Evolutionary conservation across 768 basidiomycete genomes (phyloP).

Genomic region (Leccinum ochraceum): DNA sequence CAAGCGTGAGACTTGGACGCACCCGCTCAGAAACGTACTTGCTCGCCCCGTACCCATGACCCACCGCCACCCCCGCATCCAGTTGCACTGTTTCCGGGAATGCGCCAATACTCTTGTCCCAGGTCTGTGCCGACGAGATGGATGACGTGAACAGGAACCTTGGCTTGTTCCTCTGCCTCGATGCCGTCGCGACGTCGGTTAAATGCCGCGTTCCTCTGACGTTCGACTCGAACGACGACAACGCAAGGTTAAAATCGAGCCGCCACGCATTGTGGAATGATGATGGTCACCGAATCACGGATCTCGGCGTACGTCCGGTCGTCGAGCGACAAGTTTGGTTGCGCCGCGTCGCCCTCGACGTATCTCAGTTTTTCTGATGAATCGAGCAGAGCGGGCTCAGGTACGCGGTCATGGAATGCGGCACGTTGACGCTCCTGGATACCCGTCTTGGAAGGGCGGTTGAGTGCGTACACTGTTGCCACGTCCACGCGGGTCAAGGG

Average conservation of each 20-base stretch:
- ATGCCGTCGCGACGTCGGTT: constrained; percentile 30
- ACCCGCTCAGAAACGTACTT: constrained; percentile 32
- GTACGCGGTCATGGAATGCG: constrained; percentile 26
- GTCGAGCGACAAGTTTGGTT: constrained; percentile 26
- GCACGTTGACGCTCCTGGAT: constrained; percentile 22
- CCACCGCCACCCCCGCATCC: constrained; percentile 31
- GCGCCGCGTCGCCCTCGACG: constrained; percentile 31
- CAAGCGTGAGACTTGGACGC: not conserved
- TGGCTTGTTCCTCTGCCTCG: constrained; percentile 26
- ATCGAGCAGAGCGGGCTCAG: constrained; percentile 26
- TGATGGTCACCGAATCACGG: constrained; percentile 31
- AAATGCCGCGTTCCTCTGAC: constrained; percentile 42
- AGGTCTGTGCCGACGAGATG: constrained; percentile 29
- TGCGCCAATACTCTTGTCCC: constrained; percentile 14
- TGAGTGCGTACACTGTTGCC: constrained; percentile 28
- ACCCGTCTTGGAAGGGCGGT: constrained; percentile 23
- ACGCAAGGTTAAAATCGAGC: constrained; percentile 51
- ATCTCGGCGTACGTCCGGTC: constrained; percentile 27
- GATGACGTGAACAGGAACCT: constrained; percentile 45
- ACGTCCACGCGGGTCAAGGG: constrained; percentile 37
- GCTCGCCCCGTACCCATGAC: constrained; percentile 38
- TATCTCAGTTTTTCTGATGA: constrained; percentile 28
- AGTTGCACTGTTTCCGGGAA: constrained; percentile 35
- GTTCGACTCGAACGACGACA: constrained; percentile 52
- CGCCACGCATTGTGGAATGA: constrained; percentile 51